These are phyloP conservation scores for Didymella pomorum DNA, from an alignment of 2,329 filamentous ascomycete genomes.

Conservation along the genomic window DNA sequence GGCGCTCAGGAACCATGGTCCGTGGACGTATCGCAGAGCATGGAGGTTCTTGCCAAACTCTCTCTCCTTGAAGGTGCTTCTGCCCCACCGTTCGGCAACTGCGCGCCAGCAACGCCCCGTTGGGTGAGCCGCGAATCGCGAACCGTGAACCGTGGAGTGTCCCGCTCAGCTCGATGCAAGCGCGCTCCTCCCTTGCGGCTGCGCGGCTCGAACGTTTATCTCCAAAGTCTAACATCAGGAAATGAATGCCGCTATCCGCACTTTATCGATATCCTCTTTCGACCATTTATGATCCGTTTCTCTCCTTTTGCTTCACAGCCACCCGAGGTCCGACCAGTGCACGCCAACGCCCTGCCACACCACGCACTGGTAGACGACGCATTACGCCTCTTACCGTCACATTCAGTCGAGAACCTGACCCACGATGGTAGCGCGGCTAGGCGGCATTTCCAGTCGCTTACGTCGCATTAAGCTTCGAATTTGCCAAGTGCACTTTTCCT, in stretches of 20 bases:
- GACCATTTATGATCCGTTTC: not conserved
- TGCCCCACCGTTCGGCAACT: constrained; percentile 17
- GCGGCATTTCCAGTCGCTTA: constrained; percentile 9
- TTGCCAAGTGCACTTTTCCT: not conserved
- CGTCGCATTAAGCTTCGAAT: constrained; percentile 1
- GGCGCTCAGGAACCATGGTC: constrained; percentile 17
- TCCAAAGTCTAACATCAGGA: not conserved
- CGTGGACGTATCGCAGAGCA: constrained; percentile 18
- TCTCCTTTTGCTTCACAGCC: not conserved
- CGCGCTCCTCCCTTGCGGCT: constrained; percentile 3
- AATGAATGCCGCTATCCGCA: not conserved
- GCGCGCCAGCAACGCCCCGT: not conserved
- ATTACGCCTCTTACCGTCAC: constrained; percentile 2
- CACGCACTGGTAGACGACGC: constrained; percentile 6
- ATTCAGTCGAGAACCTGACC: constrained; percentile 5
- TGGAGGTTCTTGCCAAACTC: constrained; percentile 18
- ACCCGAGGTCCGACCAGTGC: not conserved
- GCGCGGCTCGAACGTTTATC: not conserved
- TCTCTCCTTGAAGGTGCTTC: constrained; percentile 27
- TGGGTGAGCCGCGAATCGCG: constrained; percentile 1
- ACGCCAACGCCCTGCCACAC: constrained; percentile 1
- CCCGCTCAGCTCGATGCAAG: constrained; percentile 5
- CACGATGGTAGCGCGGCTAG: constrained; percentile 9
- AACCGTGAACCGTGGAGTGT: constrained; percentile 6
- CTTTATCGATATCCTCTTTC: not conserved